These are phyloP conservation scores for Sistotremastrum niveocremeum DNA, from an alignment of 768 basidiomycete species.

Conservation along the genomic window DNA sequence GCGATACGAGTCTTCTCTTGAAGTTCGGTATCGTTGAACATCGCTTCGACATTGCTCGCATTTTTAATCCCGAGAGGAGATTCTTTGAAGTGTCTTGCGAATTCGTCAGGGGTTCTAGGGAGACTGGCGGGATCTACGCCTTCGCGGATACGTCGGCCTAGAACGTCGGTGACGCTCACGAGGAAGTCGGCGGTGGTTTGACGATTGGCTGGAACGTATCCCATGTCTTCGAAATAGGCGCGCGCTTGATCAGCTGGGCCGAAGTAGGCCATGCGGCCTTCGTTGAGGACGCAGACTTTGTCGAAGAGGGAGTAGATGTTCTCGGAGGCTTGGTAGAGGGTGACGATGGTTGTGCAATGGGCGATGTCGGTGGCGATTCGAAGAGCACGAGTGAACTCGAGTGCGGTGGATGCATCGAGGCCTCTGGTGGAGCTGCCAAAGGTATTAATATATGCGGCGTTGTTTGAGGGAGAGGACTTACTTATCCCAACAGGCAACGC, in stretches of 20 bases:
- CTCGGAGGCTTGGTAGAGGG: constrained; percentile 77
- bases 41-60: background rate
- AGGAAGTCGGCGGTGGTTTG: constrained; percentile 83
- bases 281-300: constrained; percentile 70
- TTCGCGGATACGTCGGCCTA: too few relatives aligned
- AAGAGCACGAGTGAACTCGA: constrained; percentile 72
- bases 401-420: constrained; percentile 74
- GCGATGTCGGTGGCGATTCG: constrained; percentile 77
- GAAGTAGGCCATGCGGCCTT: constrained; percentile 62
- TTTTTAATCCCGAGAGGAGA: background rate
- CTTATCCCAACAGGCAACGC: constrained; percentile 71
- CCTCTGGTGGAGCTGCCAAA: constrained; percentile 60
- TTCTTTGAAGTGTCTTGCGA: constrained; percentile 24
- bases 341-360: constrained; percentile 66
- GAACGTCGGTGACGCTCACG: constrained; percentile 27
- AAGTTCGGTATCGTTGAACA: constrained; percentile 25
- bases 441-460: constrained; percentile 1
- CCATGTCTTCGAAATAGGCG: constrained; percentile 63
- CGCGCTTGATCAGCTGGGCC: constrained; percentile 52
- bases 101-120: constrained; percentile 30
- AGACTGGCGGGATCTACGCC: constrained; percentile 2
- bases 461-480: constrained; percentile 12
- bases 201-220: constrained; percentile 59
- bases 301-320: constrained; percentile 56
- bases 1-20: constrained; percentile 24